Evolutionary conservation across 1,284 basidiomycete genomes (phyloP).

Genomic region (Megacollybia platyphylla): DNA sequence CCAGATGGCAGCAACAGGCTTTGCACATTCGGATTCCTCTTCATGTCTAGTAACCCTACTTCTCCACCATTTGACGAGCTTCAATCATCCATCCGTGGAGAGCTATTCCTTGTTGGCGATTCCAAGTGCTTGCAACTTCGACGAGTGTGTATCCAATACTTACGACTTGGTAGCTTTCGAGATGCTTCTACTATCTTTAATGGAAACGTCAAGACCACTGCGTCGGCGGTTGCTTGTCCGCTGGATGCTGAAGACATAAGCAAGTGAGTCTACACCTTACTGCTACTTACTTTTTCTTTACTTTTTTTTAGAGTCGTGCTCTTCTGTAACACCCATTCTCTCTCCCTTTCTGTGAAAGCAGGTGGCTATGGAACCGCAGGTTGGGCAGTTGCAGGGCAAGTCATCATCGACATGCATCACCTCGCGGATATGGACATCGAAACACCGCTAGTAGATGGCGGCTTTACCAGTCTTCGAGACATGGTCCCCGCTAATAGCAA

Average conservation of each 20-base stretch:
- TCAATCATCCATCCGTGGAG: constrained; percentile 25
- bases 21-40: background rate
- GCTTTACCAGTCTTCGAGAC: constrained; percentile 45
- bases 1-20: background rate
- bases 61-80: constrained; percentile 1
- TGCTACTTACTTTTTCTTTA: constrained; percentile 5
- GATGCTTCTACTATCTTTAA: constrained; percentile 64
- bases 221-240: constrained; percentile 55
- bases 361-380: constrained; percentile 85
- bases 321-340: constrained; percentile 54
- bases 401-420: constrained; percentile 68
- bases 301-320: constrained; percentile 36
- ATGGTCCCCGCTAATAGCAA: constrained; percentile 37
- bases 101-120: constrained; percentile 29
- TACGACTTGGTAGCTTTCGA: constrained; percentile 33
- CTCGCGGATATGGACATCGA: constrained; percentile 59
- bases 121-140: constrained; percentile 21
- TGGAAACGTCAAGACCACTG: constrained; percentile 51
- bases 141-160: background rate
- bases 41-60: background rate
- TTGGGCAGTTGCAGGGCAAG: constrained; percentile 75
- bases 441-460: constrained; percentile 34
- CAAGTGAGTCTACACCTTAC: constrained; percentile 29
- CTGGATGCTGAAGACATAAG: constrained; percentile 65
- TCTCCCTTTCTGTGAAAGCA: constrained; percentile 78